Base-by-base conservation (phyloP, 169 alveolate genomes). In the Cryptosporidium baileyi region DNA sequence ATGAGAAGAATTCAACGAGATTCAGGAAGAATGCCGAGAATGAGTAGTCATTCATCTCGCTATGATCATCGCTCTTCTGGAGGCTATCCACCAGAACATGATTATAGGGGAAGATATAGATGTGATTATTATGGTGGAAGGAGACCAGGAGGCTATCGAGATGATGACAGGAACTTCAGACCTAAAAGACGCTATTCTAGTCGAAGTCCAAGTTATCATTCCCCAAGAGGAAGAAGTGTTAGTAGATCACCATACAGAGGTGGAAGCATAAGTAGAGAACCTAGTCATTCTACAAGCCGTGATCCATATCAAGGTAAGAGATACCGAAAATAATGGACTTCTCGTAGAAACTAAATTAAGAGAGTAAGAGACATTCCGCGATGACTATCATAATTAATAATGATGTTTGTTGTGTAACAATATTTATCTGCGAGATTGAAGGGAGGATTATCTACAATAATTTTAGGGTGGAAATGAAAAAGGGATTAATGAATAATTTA, bases 1-100 rank as follows among this genome's bases (percentile, higher is more conserved):
- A 93, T 93, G 96, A 88, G 95, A 61, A 89, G 90, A 44, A 65
- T 65, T 34, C 81, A 65, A 17, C 43, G 63, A 51, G 81, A 65
- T 65, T 45, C 63, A 19, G 63, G 63, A 65, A 65, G 80, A 38
- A 32, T 34, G 17, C 63, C 81, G 36, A 65, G 81, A 34, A 19
- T 36, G 24, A 38, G 63, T 28, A 47, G 63, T n/a, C 36, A 28
- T 19, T 57, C 60, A 15, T 45, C 63, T 28, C 38, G 81, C 15
- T 65, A 47, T 28, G 81, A 65, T n/a, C 47, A 34, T 3, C 60
- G 80, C 32, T 49, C 80, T 7, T 30, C 63, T 19, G 81, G 81
- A 9, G 81, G 81, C 3, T 51, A 65, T 36, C 61, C 61, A 2
- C 81, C 36, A 9, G 81, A 45, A 13, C 61, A 47, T 30, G 81